Conservation (phyloP, 1,284 basidiomycete species). For the Cryptococcus sp. region DNA sequence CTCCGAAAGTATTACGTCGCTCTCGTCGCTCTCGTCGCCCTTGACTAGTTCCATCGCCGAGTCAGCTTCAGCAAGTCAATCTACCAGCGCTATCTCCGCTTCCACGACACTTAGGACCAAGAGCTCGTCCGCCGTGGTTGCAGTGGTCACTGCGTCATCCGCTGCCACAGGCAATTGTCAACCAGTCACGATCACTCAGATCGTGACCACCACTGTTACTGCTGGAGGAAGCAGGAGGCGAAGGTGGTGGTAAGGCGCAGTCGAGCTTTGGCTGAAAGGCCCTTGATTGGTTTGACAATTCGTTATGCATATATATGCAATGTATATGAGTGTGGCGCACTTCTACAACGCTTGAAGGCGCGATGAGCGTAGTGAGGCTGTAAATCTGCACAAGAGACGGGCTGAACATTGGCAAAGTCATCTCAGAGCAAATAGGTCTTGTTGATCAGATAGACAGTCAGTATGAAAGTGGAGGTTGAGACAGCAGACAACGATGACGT, state of each 20-base stretch:
- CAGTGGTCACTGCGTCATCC: not conserved
- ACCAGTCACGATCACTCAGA: not conserved
- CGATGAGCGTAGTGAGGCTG: too few relatives aligned
- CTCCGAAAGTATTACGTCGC: not conserved
- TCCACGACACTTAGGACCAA: not conserved
- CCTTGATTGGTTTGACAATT: too few relatives aligned
- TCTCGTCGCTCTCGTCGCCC: not conserved
- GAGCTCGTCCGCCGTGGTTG: not conserved
- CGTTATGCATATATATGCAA: too few relatives aligned
- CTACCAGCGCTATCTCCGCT: not conserved
- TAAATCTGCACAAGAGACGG: too few relatives aligned
- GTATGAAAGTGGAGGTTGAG: too few relatives aligned
- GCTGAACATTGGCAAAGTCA: too few relatives aligned
- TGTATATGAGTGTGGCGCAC: too few relatives aligned
- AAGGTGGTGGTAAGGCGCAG: not conserved
- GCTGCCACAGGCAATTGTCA: not conserved
- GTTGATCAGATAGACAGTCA: too few relatives aligned
- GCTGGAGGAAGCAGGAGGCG: not conserved
- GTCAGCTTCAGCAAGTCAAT: not conserved
- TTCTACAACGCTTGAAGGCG: too few relatives aligned
- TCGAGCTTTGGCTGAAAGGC: too few relatives aligned
- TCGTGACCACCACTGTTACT: not conserved
- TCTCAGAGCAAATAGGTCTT: too few relatives aligned
- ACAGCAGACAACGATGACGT: too few relatives aligned
- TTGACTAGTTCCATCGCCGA: not conserved